Base-by-base conservation (phyloP, 31 red algal species). In the Odonthalia washingtoniensis region DNA sequence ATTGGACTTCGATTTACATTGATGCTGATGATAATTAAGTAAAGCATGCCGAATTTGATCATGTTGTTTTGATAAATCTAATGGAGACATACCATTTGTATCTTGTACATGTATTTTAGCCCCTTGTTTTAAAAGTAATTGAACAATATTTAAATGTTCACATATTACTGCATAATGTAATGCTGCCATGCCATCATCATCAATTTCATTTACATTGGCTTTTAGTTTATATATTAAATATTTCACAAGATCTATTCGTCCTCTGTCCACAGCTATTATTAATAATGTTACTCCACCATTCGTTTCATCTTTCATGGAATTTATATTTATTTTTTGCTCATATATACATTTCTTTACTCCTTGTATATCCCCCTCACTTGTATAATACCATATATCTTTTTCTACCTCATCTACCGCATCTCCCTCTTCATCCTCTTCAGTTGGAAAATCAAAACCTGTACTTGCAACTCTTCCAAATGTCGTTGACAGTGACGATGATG, bases 121-220 rank as follows among this genome's bases (percentile, higher is more conserved):
- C 65, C 88, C 84, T 46, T 78, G 52, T 6, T 53, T 74, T 52
- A 90, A 37, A 18, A 94, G 63, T 52, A 89, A 43, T 30, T 26
- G 77, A 2, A 66, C 78, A 77, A 90, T 89, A 21, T 90, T 86
- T 1, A 73, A 45, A 81, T 90, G 72, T 33, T 95, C 92, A 78
- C 92, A 95, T 65, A 67, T 85, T 44, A 61, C 87, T 37, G 92
- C 92, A 43, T 95, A 95, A 83, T 95, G 92, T 33, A 95, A 74
- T 27, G 92, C 92, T 68, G 82, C 86, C 46, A 84, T 77, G 0
- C 92, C 92, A 14, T 95, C 92, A 68, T 78, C 77, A 64, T 95
- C 92, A 26, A 38, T 66, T 30, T 65, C 92, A 60, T 95, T 67
- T 5, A 89, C 3, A 33, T 77, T 39, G 46, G 92, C 92, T 16